A percentile compares a stretch with the other conserved stretches of the same genome.
phyloP scores from a whole-genome alignment of 2,329 filamentous ascomycete species.

The Trichoderma aggressivum region DNA sequence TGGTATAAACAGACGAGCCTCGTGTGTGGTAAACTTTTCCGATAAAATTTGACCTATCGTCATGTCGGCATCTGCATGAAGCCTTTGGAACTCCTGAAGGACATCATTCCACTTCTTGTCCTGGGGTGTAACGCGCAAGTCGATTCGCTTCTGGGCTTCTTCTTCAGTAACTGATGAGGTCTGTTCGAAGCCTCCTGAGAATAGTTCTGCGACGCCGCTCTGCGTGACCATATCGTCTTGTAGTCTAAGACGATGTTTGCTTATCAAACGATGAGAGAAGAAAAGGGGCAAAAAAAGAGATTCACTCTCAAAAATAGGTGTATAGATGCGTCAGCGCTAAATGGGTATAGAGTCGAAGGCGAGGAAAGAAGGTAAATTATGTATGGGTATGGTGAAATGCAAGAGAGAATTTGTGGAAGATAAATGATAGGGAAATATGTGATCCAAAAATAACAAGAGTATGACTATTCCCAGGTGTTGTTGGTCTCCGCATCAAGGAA shows the following conservation, averaged over 20 bases:
- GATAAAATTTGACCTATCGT: slow-evolving; percentile 34
- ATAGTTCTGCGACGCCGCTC: neutral
- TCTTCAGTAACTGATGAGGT: neutral
- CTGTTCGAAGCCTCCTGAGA: neutral
- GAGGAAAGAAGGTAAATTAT: neutral
- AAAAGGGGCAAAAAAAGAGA: neutral
- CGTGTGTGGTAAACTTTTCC: slow-evolving; percentile 33
- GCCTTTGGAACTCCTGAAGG: slow-evolving; percentile 30
- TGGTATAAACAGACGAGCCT: slow-evolving; percentile 32
- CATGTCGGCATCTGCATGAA: slow-evolving; percentile 25
- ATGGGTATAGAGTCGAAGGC: neutral
- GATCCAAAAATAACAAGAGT: neutral
- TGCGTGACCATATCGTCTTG: neutral
- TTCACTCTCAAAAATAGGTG: neutral
- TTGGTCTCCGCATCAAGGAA: neutral
- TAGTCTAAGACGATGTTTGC: neutral
- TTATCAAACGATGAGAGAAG: neutral
- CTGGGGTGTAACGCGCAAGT: slow-evolving; percentile 26
- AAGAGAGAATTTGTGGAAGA: neutral
- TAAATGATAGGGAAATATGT: neutral
- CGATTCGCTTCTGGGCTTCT: slow-evolving; percentile 20
- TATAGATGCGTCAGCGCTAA: neutral
- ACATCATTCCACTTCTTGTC: slow-evolving; percentile 26
- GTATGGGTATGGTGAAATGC: neutral
- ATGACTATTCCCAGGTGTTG: neutral